A percentile compares a stretch with the other conserved stretches of the same genome.
These are phyloP conservation scores for Backusella morwellensis DNA, from an alignment of 192 early-diverging fungal species.

Conservation along the genomic window DNA sequence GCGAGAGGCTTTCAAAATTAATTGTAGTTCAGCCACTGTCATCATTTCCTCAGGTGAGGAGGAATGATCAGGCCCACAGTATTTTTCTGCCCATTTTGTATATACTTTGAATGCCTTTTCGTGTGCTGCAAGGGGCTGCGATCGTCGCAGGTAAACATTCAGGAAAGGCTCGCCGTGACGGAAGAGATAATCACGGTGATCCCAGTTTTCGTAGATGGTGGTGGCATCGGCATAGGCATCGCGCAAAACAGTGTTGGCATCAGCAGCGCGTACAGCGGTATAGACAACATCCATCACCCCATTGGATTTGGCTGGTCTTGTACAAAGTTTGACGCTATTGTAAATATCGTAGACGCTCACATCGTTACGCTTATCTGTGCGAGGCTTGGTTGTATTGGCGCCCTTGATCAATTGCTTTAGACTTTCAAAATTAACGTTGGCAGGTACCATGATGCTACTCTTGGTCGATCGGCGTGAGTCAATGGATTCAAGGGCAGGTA, in stretches of 20 bases:
- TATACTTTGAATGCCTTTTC: constrained; percentile 56
- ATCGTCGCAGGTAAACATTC: constrained; percentile 43
- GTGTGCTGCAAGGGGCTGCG: constrained; percentile 47
- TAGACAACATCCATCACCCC: constrained; percentile 24
- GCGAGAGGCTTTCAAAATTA: constrained; percentile 52
- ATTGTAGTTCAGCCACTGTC: constrained; percentile 43
- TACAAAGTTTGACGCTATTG: neutral
- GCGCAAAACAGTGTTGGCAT: constrained; percentile 29
- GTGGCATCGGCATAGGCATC: constrained; percentile 31
- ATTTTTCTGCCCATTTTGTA: constrained; percentile 54
- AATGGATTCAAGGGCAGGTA: neutral
- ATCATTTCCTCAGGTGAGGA: constrained; percentile 38
- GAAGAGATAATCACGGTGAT: constrained; percentile 44
- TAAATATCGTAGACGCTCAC: constrained; percentile 9
- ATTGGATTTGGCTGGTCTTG: neutral
- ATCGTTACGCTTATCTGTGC: neutral
- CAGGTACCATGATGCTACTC: neutral
- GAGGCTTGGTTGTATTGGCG: constrained; percentile 1
- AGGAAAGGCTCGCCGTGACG: constrained; percentile 55
- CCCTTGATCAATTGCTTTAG: constrained; percentile 11
- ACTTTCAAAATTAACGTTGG: constrained; percentile 14
- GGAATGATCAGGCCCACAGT: constrained; percentile 27
- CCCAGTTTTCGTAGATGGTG: constrained; percentile 16
- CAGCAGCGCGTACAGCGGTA: constrained; percentile 29
- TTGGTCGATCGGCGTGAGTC: neutral